Evolutionary conservation across 345 rosid species (phyloP), one percentile per base, ranked within the genome.

Genomic region (Euphorbia lathyris): DNA sequence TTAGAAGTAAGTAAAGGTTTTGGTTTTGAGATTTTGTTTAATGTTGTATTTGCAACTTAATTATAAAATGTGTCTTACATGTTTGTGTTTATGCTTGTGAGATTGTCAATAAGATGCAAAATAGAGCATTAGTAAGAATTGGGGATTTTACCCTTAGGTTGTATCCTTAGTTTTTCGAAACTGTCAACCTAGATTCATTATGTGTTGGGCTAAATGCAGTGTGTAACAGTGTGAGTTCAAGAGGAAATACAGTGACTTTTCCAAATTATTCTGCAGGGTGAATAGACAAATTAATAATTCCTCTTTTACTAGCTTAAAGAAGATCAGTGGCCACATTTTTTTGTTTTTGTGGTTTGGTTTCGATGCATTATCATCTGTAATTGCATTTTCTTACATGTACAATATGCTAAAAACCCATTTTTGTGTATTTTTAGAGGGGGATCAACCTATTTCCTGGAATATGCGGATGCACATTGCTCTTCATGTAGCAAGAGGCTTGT

Each of bases 371-470:
- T 14, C 36, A 8, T 58, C n/a, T 27, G 19, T 58, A 4, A 16
- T 58, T 58, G 42, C 1, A 58, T 9, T 29, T 14, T 30, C 20
- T 58, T 52, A 19, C 53, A 23, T 38, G 50, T 23, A 13, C 1
- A 43, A 14, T 43, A 25, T 25, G 22, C 55, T 32, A n/a, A n/a
- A n/a, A n/a, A n/a, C n/a, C n/a, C 68, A 7, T 12, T 23, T 59
- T 55, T 43, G 8, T 34, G 34, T 40, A 63, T 63, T 34, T 80
- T 66, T 78, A 88, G 90, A 81, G 79, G 84, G 83, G 63, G 84
- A 78, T 81, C 82, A 86, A 70, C 88, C 88, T 22, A 77, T 88
- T 56, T 55, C 80, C 53, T 88, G 92, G 92, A 57, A 79, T 48
- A 70, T 73, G n/a, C 58, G 90, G 74, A 84, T 86, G 83, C 73